phyloP scores from a whole-genome alignment of 1,284 basidiomycete genomes.

The Cutaneotrichosporon sp. region DNA sequence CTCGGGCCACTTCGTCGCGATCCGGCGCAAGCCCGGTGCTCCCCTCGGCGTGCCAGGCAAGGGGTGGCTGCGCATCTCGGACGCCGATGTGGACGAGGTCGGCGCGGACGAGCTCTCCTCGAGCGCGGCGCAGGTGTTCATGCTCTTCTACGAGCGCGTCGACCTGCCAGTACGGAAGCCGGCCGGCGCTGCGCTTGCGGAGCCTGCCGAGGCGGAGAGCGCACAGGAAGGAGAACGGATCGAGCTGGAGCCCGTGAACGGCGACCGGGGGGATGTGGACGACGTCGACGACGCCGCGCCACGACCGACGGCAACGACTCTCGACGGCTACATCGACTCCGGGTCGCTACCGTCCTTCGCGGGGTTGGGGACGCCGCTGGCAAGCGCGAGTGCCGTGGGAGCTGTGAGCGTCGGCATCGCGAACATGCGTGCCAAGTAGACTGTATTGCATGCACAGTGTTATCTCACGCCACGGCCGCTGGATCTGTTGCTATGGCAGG shows the following conservation, averaged over 20 bases:
- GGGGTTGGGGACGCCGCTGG: not conserved
- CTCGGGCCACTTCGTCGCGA: constrained; percentile 89
- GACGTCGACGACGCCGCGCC: not conserved
- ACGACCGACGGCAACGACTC: not conserved
- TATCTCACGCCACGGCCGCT: too few species aligned
- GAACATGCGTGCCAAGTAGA: not conserved
- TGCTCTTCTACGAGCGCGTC: constrained; percentile 87
- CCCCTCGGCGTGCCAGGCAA: constrained; percentile 32
- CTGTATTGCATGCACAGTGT: not conserved
- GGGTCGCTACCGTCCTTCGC: not conserved
- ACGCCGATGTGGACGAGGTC: constrained; percentile 76
- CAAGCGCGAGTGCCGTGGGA: not conserved
- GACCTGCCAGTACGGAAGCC: constrained; percentile 21
- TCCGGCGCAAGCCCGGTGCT: constrained; percentile 70
- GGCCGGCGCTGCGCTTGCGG: not conserved
- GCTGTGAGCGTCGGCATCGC: not conserved
- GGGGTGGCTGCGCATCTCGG: constrained; percentile 78
- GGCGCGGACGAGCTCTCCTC: constrained; percentile 71
- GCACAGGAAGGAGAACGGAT: not conserved
- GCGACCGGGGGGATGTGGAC: not conserved
- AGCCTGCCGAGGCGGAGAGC: not conserved
- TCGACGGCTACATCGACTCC: not conserved
- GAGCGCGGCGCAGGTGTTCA: constrained; percentile 64
- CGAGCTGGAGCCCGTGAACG: not conserved
- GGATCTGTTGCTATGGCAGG: too few species aligned